Evolutionary conservation across 1,284 basidiomycete species (phyloP), one percentile per base, ranked within the genome.

Genomic region (Ceratobasidium sp.): DNA sequence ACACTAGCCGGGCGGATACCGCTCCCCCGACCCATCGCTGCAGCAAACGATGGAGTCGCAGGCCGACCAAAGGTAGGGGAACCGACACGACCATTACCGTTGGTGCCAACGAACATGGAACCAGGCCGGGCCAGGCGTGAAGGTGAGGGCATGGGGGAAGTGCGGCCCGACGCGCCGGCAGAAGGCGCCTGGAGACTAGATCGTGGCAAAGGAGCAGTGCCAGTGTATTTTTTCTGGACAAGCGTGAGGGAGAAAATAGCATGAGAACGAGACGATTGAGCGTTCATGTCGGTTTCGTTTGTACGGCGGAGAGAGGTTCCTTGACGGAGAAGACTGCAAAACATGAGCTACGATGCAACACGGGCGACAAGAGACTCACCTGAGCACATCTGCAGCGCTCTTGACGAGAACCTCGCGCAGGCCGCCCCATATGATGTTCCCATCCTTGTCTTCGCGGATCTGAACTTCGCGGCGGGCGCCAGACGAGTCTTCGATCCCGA

Each of bases 201-300:
- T 63, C 92, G 88, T 46, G 90, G 88, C 3, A 91, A 89, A 16
- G 84, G 82, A 6, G 87, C 86, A 53, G 88, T 86, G 31, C 92
- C 92, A 34, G 86, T 86, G 79, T 84, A 92, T 81, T 92, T 93
- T 85, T 91, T 92, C 84, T 98, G 97, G 0, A 89, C 93, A 64
- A 99, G 85, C 6, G 94, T 98, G 74, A 99, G 86, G 56, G 96
- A 98, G 83, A 99, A 99, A 83, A 99, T 98, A 74, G 98, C 97
- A 86, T 99, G 97, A 29, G 95, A 98, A 77, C 97, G 93, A 56
- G 96, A 98, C 0, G 94, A 97, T 81, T 98, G 95, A 4, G 95
- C 93, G 81, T 99, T 99, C 97, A 99, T 98, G 80, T 96, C 95
- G 49, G 97, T 99, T 82, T 98, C 95, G 78, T 97, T 96, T 6